A percentile compares a stretch with the other conserved stretches of the same genome.
These are phyloP conservation scores for Tulasnella sp. DNA, from an alignment of 768 basidiomycete species.

Conservation along the genomic window DNA sequence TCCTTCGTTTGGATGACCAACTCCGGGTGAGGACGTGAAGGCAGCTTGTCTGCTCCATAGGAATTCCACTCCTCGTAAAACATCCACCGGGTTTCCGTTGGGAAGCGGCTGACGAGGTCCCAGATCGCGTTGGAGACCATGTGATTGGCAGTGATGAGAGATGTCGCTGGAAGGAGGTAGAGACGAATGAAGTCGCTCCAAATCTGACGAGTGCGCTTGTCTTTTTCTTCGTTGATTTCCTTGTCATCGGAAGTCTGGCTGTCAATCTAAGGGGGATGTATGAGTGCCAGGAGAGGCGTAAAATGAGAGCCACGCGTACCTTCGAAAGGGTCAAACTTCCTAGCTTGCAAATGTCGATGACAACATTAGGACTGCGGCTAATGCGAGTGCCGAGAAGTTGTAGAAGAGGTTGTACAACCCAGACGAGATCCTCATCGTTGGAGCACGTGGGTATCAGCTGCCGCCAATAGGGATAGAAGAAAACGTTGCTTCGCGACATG, in stretches of 20 bases:
- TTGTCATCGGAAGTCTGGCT: slow-evolving; percentile 15
- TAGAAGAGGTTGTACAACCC: slow-evolving; percentile 72
- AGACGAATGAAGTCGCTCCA: slow-evolving; percentile 78
- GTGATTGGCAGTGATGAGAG: slow-evolving; percentile 76
- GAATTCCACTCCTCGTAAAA: slow-evolving; percentile 95
- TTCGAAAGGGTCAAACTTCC: slow-evolving; percentile 50
- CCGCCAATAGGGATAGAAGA: slow-evolving; percentile 84
- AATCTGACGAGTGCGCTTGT: slow-evolving; percentile 34
- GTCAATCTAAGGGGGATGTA: slow-evolving; percentile 23
- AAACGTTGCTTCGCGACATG: slow-evolving; percentile 47
- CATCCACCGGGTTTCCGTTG: slow-evolving; percentile 73
- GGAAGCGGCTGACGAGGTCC: slow-evolving; percentile 75
- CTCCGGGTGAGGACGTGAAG: slow-evolving; percentile 48
- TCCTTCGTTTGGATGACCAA: slow-evolving; percentile 72
- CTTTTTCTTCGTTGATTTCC: slow-evolving; percentile 4
- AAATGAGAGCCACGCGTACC: slow-evolving; percentile 14
- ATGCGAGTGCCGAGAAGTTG: slow-evolving; percentile 72
- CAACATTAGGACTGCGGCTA: slow-evolving; percentile 65
- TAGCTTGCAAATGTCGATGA: slow-evolving; percentile 73
- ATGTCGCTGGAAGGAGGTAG: slow-evolving; percentile 79
- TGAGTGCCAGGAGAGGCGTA: neutral
- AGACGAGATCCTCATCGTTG: slow-evolving; percentile 57
- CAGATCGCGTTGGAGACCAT: slow-evolving; percentile 89
- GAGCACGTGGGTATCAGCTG: slow-evolving; percentile 60
- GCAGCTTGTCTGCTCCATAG: slow-evolving; percentile 46